phyloP scores from a whole-genome alignment of 2,329 filamentous ascomycete species.

The Phialophora tarda region DNA sequence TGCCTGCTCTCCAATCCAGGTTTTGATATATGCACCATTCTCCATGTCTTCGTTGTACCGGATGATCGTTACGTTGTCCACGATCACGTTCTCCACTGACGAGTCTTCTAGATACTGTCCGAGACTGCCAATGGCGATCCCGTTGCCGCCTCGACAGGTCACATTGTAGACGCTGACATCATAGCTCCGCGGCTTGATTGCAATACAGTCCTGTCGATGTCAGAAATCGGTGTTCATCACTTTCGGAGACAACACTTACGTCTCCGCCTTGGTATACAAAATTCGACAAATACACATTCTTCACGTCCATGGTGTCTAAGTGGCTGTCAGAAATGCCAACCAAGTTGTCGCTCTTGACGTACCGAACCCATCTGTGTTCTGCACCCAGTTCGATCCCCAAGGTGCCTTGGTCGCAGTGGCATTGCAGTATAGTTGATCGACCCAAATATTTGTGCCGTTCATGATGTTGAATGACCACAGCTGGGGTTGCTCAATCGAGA shows the following conservation, averaged over 20 bases:
- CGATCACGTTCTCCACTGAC: slow-evolving; percentile 56
- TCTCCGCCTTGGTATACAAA: slow-evolving; percentile 64
- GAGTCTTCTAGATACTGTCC: slow-evolving; percentile 63
- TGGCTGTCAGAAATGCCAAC: background rate
- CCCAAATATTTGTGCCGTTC: slow-evolving; percentile 61
- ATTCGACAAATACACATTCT: slow-evolving; percentile 57
- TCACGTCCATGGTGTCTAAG: slow-evolving; percentile 59
- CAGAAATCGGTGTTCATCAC: background rate
- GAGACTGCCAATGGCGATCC: slow-evolving; percentile 58
- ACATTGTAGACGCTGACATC: slow-evolving; percentile 62
- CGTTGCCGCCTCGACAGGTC: slow-evolving; percentile 61
- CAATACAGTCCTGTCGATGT: slow-evolving; percentile 58
- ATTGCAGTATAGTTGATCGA: slow-evolving; percentile 59
- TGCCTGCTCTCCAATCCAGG: slow-evolving; percentile 59
- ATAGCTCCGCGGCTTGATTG: slow-evolving; percentile 66
- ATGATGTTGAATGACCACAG: slow-evolving; percentile 64
- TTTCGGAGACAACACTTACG: slow-evolving; percentile 8
- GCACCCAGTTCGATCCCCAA: slow-evolving; percentile 58
- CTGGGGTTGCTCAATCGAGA: slow-evolving; percentile 58
- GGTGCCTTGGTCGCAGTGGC: slow-evolving; percentile 58
- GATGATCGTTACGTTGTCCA: slow-evolving; percentile 56
- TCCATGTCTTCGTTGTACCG: slow-evolving; percentile 56
- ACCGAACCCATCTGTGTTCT: slow-evolving; percentile 35
- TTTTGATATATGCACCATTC: slow-evolving; percentile 62
- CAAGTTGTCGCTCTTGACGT: background rate